phyloP scores from a whole-genome alignment of 768 basidiomycete species.

The Mycena filopes region DNA sequence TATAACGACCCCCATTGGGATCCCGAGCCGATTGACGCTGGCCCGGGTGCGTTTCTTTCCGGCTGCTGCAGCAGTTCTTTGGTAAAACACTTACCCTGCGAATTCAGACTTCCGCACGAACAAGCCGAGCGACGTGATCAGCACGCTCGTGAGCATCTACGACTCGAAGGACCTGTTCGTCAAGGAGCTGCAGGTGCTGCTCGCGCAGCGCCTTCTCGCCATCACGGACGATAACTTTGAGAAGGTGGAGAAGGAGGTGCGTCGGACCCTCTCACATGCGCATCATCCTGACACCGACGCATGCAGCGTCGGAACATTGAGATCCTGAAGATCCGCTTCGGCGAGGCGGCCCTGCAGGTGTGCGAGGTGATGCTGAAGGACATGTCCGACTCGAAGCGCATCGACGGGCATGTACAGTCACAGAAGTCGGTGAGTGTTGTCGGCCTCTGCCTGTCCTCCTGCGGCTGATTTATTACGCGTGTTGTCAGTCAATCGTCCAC shows the following conservation, averaged over 20 bases:
- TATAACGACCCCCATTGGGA: constrained; percentile 94
- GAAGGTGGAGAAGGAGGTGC: constrained; percentile 76
- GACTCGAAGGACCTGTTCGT: constrained; percentile 97
- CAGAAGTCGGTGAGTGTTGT: constrained; percentile 65
- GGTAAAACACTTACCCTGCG: no score
- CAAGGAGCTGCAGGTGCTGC: constrained; percentile 91
- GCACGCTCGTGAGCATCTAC: constrained; percentile 96
- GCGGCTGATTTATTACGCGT: not conserved
- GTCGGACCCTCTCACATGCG: not conserved
- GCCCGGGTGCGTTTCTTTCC: constrained; percentile 70
- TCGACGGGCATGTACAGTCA: constrained; percentile 87
- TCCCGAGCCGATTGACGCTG: constrained; percentile 96
- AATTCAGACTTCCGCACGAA: constrained; percentile 87
- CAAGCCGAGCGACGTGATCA: constrained; percentile 93
- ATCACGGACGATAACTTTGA: constrained; percentile 86
- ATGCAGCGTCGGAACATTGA: constrained; percentile 89
- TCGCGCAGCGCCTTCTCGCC: constrained; percentile 87
- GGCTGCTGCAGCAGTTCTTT: no score
- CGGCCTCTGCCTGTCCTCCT: not conserved
- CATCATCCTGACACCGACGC: constrained; percentile 18
- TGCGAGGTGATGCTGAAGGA: constrained; percentile 99
- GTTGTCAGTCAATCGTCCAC: constrained; percentile 73
- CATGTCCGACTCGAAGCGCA: constrained; percentile 93
- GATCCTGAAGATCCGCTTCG: constrained; percentile 95
- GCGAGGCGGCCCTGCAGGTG: constrained; percentile 90